phyloP scores from a whole-genome alignment of 78 protist genomes.

The Monocercomonoides exilis region DNA sequence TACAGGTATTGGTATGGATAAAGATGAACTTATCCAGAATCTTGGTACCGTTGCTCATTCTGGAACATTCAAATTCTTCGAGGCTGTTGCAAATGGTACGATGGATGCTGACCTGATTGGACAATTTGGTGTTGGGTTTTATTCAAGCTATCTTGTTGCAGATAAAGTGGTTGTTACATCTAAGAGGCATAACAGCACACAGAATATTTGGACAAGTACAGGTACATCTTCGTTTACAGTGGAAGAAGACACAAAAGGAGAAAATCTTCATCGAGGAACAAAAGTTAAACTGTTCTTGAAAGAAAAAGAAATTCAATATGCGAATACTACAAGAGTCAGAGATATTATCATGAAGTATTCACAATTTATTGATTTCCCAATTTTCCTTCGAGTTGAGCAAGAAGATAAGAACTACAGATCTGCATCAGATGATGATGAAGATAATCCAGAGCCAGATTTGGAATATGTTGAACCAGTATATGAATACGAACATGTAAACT shows the following conservation, averaged over 20 bases:
- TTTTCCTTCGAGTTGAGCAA: slow-evolving; percentile 69
- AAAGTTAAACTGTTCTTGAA: slow-evolving; percentile 80
- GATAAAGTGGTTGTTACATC: slow-evolving; percentile 87
- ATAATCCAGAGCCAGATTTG: slow-evolving; percentile 59
- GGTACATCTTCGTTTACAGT: slow-evolving; percentile 97
- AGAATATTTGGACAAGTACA: slow-evolving; percentile 92
- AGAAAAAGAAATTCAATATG: slow-evolving; percentile 95
- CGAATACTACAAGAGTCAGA: slow-evolving; percentile 85
- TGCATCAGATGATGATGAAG: slow-evolving; percentile 53
- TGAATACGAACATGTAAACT: slow-evolving; percentile 93
- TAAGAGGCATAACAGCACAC: slow-evolving; percentile 93
- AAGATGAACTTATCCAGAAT: slow-evolving; percentile 92
- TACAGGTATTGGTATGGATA: slow-evolving; percentile 99
- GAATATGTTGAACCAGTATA: slow-evolving; percentile 46
- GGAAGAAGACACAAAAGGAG: slow-evolving; percentile 45
- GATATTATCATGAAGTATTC: slow-evolving; percentile 97
- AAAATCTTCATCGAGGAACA: slow-evolving; percentile 92
- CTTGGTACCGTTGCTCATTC: slow-evolving; percentile 99
- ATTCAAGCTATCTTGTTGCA: slow-evolving; percentile 98
- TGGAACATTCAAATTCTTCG: slow-evolving; percentile 96
- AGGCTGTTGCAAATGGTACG: slow-evolving; percentile 86
- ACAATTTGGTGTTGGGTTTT: slow-evolving; percentile 99
- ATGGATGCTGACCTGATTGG: slow-evolving; percentile 84
- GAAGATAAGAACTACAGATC: slow-evolving; percentile 61
- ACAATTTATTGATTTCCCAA: slow-evolving; percentile 97